Base-by-base conservation (phyloP, 2,329 filamentous ascomycete species). In the Arthrobotrys megalospora region DNA sequence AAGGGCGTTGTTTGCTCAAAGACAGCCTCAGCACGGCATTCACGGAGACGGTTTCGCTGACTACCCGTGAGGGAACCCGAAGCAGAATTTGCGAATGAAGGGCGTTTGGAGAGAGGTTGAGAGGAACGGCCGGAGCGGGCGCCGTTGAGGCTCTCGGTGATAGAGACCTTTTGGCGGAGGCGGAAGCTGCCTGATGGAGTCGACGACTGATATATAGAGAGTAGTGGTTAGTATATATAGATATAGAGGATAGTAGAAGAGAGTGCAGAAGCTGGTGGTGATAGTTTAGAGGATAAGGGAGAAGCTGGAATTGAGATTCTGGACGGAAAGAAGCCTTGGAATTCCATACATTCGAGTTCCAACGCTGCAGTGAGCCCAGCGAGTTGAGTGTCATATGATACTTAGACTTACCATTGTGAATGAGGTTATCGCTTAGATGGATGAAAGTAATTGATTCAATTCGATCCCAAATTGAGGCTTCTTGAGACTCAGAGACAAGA, bases 1-100 rank as follows among this genome's bases (percentile, higher is more conserved):
- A 67, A 78, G 1, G 75, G 75, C 6, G 75, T 78, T 6, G 43
- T 72, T 21, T 72, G 75, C 6, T 77, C 60, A 41, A 78, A 78
- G 32, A 78, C 34, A 5, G 66, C 75, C 60, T 78, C 67, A 34
- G 75, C 75, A 12, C 75, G 60, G n/a, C 43, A 41, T 60, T 78
- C 66, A 28, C 67, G 52, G 10, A 78, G 43, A 21, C 60, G 62
- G 24, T 62, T 24, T 10, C 75, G 66, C 16, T 78, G 75, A 36
- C 67, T 78, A 47, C 60, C 62, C 8, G 66, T 67, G 16, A 67
- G 67, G n/a, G 55, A 77, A 7, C 75, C 43, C 24, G 16, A 32
- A 10, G 36, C 16, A 7, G 75, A 78, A 11, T 53, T 52, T 1
- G 60, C 45, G 14, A 78, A 66, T 1, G 75, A 71, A 24, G 48